phyloP scores from a whole-genome alignment of 2,329 filamentous ascomycete genomes.

The Fusarium chuoi region DNA sequence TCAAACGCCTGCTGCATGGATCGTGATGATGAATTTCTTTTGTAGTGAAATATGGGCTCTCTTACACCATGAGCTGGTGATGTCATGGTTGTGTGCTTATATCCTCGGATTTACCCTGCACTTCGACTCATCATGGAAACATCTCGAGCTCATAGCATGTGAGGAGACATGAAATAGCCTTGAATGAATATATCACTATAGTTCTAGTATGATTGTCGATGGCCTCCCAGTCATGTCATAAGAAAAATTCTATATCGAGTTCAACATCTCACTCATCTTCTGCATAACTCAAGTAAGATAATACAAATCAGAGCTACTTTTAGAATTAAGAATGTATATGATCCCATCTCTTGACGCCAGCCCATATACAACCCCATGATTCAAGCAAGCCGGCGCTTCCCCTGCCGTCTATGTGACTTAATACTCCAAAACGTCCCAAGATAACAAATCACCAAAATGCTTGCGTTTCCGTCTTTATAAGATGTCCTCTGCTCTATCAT shows the following conservation, averaged over 20 bases:
- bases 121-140: slow-evolving; percentile 1
- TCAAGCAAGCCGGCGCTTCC: slow-evolving; percentile 26
- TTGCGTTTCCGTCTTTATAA: slow-evolving; percentile 44
- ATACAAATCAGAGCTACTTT: slow-evolving; percentile 1
- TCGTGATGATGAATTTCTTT: neutral
- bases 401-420: slow-evolving; percentile 32
- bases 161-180: neutral
- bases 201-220: too few relatives aligned
- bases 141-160: neutral
- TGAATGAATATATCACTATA: too few relatives aligned
- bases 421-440: slow-evolving; percentile 43
- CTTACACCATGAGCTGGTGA: slow-evolving; percentile 24
- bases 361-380: slow-evolving; percentile 33
- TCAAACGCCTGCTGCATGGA: neutral
- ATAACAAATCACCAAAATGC: slow-evolving; percentile 36
- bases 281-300: neutral
- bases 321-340: slow-evolving; percentile 33
- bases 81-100: slow-evolving; percentile 28
- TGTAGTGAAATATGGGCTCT: neutral
- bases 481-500: slow-evolving; percentile 38
- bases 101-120: slow-evolving; percentile 25
- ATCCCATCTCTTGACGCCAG: slow-evolving; percentile 33
- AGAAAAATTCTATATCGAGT: neutral
- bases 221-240: too few relatives aligned
- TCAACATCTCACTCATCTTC: neutral